Evolutionary conservation across 352 stramenopile species (phyloP), one percentile per base, ranked within the genome.

Genomic region (Globisporangium cystogenes): DNA sequence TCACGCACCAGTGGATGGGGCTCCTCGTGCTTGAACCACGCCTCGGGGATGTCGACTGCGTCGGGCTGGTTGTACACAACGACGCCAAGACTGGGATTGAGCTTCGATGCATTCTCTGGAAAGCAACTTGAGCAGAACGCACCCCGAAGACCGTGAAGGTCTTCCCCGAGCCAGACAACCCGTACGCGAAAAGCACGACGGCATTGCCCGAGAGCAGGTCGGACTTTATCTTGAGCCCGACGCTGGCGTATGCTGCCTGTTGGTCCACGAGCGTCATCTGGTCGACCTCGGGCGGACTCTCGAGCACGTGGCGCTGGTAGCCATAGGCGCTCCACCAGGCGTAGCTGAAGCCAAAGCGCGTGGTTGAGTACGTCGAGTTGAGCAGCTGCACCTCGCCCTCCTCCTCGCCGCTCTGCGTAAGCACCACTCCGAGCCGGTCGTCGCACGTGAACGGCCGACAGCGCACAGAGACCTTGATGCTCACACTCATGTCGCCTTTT

Each of bases 131-230:
- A 11, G 12, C 1, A 2, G 31, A 4, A 48, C 68, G 29, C 55
- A 84, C 76, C 6, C 86, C 89, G 76, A 97, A 98, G 29, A 97
- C 88, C 1, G 90, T 98, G 60, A 96, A 98, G 0, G 91, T 98
- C 59, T 98, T 98, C 41, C 91, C 91, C 4, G 84, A 96, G 7
- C 91, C 91, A 27, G 78, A 95, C 40, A 98, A 70, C 23, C 91
- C 91, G 67, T 98, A 97, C 24, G 91, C 91, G 58, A 98, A 98
- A 23, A 98, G 67, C 51, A 98, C 91, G 47, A 98, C 88, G n/a
- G 88, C 83, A 53, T 98, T 97, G 16, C 89, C 90, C 20, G 72
- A 68, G 50, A 96, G 70, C 35, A 98, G 64, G 55, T 98, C 90
- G 20, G 71, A 57, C 59, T 97, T 97, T 62, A 98, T 97, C 71